Evolutionary conservation across 1,284 basidiomycete genomes (phyloP), one percentile per base, ranked within the genome.

Genomic region (Xerocomus tenax): DNA sequence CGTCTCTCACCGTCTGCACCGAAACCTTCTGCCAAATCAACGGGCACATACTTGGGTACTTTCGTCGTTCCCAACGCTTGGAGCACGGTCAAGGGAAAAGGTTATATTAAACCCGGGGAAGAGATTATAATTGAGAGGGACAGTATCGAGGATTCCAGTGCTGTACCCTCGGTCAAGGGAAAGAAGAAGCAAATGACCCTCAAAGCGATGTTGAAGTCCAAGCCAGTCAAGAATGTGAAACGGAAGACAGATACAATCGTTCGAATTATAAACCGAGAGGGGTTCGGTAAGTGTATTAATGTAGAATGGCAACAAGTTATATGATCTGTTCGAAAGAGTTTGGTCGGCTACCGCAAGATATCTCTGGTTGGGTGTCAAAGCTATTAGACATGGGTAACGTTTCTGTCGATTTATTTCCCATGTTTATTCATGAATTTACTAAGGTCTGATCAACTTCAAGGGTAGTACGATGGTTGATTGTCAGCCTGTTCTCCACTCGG

Each of bases 61-160:
- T 73, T 87, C 50, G 56, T 87, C 9, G 74, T 88, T n/a, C 73
- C 75, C n/a, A 83, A 84, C 57, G 86, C 84, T 8, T 89, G 84
- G 84, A 84, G 82, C 54, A 89, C 82, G 18, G 81, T 76, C n/a
- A 82, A 77, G 48, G 85, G 84, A 1, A 78, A 76, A 55, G 81
- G 82, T 2, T 86, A 86, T 55, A 70, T 85, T 40, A 80, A 80
- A 48, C 55, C 68, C 16, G 79, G 79, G n/a, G 85, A 88, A n/a
- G 64, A 71, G 21, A 70, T 88, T 29, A 59, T 60, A 29, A 70
- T 88, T 12, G 74, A 78, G 57, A 70, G 83, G 42, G 82, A 86
- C 46, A 66, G 70, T 34, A 67, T 66, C 6, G 68, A 73, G 5
- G 69, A 73, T 15, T 44, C 55, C 7, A 52, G 45, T 25, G 23